Evolutionary conservation across 108 stramenopile species (phyloP).

Genomic region (Conticribra guillardii): DNA sequence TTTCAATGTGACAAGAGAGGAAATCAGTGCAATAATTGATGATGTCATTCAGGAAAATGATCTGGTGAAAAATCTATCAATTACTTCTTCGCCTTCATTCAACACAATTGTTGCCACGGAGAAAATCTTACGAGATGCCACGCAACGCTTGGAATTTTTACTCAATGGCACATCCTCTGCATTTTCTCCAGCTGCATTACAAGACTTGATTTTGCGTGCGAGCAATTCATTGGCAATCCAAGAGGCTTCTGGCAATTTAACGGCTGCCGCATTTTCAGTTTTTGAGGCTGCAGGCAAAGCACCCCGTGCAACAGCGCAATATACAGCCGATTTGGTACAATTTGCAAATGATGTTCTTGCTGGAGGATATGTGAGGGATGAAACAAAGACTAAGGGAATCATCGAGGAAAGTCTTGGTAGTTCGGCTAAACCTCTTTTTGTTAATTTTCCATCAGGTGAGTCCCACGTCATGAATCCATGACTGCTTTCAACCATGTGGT

Average conservation of each 20-base stretch:
- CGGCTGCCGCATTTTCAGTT: slow-evolving; percentile 52
- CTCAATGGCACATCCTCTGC: slow-evolving; percentile 54
- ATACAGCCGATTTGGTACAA: slow-evolving; percentile 61
- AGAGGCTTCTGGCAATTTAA: slow-evolving; percentile 47
- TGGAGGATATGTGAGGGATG: slow-evolving; percentile 48
- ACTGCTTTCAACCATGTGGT: no score
- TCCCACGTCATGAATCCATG: no score
- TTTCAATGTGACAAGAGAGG: slow-evolving; percentile 3
- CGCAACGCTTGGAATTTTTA: slow-evolving; percentile 54
- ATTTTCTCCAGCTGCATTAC: slow-evolving; percentile 45
- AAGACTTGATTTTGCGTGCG: slow-evolving; percentile 54
- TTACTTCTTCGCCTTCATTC: no score
- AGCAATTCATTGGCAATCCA: slow-evolving; percentile 41
- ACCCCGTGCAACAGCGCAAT: slow-evolving; percentile 66
- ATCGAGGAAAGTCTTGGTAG: not conserved
- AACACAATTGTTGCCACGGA: slow-evolving; percentile 32
- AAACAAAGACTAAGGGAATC: not conserved
- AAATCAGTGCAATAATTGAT: slow-evolving; percentile 36
- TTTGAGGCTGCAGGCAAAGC: slow-evolving; percentile 62
- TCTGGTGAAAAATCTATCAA: no score
- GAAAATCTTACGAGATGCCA: slow-evolving; percentile 57
- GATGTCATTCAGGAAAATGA: slow-evolving; percentile 20
- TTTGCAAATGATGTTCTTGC: slow-evolving; percentile 65
- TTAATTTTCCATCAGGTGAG: slow-evolving; percentile 34
- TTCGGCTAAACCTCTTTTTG: slow-evolving; percentile 16